phyloP scores from a whole-genome alignment of 148 eudicot species.

The Cornus kousa region DNA sequence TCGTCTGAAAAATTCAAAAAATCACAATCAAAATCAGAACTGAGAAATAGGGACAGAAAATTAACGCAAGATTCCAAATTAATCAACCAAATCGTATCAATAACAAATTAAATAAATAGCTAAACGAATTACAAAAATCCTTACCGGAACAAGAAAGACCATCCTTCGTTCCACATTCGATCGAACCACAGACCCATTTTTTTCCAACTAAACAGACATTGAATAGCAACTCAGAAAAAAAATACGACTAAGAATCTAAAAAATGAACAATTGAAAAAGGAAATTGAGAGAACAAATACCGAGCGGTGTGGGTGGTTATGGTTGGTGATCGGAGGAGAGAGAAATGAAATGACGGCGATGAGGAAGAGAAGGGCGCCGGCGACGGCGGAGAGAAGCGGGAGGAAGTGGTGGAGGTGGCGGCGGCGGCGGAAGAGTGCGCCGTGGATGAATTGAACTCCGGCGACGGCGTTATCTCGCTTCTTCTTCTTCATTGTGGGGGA shows the following conservation, averaged over 20 bases:
- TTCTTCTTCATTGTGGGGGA: slow-evolving; percentile 22
- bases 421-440: slow-evolving; percentile 22
- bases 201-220: slow-evolving; percentile 26
- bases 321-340: slow-evolving; percentile 50
- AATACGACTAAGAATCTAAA: not conserved
- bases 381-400: slow-evolving; percentile 41
- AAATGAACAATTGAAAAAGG: not conserved
- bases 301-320: slow-evolving; percentile 25
- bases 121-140: slow-evolving; percentile 6
- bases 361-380: slow-evolving; percentile 34
- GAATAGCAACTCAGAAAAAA: slow-evolving; percentile 1
- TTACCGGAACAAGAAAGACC: slow-evolving; percentile 32
- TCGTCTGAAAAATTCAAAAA: slow-evolving; percentile 12
- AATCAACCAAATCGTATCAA: slow-evolving; percentile 7
- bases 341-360: slow-evolving; percentile 42
- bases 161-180: slow-evolving; percentile 24
- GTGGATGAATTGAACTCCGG: slow-evolving; percentile 3
- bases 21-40: not conserved
- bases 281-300: slow-evolving; percentile 11
- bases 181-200: slow-evolving; percentile 15
- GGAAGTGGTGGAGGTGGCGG: slow-evolving; percentile 24
- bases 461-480: slow-evolving; percentile 10
- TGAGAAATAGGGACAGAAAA: not conserved
- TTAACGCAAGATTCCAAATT: not conserved
- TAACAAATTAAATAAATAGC: not conserved